Evolutionary conservation across 257 asterid genomes (phyloP), one percentile per base, ranked within the genome.

Genomic region (Fraxinus cuspidata): DNA sequence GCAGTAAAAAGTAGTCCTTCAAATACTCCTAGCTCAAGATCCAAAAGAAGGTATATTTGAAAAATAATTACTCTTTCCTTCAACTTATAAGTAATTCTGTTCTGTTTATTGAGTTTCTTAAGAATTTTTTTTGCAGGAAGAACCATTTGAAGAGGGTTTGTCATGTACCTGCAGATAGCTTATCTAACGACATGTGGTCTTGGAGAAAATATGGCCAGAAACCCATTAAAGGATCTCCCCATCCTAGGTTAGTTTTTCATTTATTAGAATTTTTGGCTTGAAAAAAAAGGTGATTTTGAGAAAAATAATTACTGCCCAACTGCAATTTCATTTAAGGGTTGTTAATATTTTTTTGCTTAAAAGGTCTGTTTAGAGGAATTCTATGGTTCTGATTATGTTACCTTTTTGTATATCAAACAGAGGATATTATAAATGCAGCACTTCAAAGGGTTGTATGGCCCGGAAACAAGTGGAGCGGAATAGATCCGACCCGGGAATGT

Each of bases 181-280:
- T 88, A 81, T 89, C 98, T 70, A 91, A 97, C 28, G 98, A 94
- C 76, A 83, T 82, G 78, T 94, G 97, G 97, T 94, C 97, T 74
- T 94, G 99, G 99, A 89, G 99, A 79, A 94, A 94, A 85, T 94
- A 94, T 84, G 99, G 99, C 23, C 99, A 94, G 75, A 92, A 92
- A 77, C 99, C 97, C 78, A 94, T 94, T 72, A 92, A 94, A 84
- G 97, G 99, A 77, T 94, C 97, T 10, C 97, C 97, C n/a, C 91
- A 92, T 81, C 97, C 97, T 28, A 92, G 97, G 97, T 89, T 21
- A 18, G 71, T 7, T 49, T 49, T 49, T 29, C 64, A 2, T 5
- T 78, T 37, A 7, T 9, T 15, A 47, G 56, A 47, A 15, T 42
- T 42, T 42, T 12, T 42, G 49, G 49, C 49, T 42, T 21, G 11